Evolutionary conservation across 306 rosid genomes (phyloP).

Genomic region (Urtica urens): DNA sequence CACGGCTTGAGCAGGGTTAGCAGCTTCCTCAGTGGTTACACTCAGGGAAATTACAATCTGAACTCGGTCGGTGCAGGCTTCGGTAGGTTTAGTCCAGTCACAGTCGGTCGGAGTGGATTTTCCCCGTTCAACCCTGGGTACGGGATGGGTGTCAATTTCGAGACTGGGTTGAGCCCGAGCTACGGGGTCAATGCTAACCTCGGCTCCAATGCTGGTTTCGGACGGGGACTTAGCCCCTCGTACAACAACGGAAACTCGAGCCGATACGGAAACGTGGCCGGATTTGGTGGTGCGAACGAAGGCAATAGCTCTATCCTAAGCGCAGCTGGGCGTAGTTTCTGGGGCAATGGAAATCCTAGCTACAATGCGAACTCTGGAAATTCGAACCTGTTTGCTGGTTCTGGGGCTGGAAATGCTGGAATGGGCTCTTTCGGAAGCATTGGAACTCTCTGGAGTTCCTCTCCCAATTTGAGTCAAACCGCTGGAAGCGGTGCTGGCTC

Average conservation of each 20-base stretch:
- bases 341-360: slow-evolving; percentile 77
- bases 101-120: slow-evolving; percentile 71
- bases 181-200: slow-evolving; percentile 70
- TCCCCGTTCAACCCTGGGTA: slow-evolving; percentile 74
- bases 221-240: slow-evolving; percentile 70
- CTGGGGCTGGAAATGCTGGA: slow-evolving; percentile 43
- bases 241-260: slow-evolving; percentile 54
- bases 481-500: slow-evolving; percentile 39
- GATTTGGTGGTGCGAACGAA: slow-evolving; percentile 54
- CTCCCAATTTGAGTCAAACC: slow-evolving; percentile 35
- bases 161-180: slow-evolving; percentile 67
- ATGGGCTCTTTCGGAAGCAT: slow-evolving; percentile 38
- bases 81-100: slow-evolving; percentile 83
- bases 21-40: slow-evolving; percentile 71
- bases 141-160: slow-evolving; percentile 76
- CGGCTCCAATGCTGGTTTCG: slow-evolving; percentile 55
- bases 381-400: slow-evolving; percentile 54
- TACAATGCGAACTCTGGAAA: slow-evolving; percentile 57
- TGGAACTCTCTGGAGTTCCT: slow-evolving; percentile 55
- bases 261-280: slow-evolving; percentile 50
- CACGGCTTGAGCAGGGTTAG: slow-evolving; percentile 69
- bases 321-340: slow-evolving; percentile 60
- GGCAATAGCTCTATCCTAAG: slow-evolving; percentile 75
- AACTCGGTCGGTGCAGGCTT: slow-evolving; percentile 66
- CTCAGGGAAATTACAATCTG: slow-evolving; percentile 73